phyloP scores from a whole-genome alignment of 78 protist species.

The Dictyostelium capitatum region DNA sequence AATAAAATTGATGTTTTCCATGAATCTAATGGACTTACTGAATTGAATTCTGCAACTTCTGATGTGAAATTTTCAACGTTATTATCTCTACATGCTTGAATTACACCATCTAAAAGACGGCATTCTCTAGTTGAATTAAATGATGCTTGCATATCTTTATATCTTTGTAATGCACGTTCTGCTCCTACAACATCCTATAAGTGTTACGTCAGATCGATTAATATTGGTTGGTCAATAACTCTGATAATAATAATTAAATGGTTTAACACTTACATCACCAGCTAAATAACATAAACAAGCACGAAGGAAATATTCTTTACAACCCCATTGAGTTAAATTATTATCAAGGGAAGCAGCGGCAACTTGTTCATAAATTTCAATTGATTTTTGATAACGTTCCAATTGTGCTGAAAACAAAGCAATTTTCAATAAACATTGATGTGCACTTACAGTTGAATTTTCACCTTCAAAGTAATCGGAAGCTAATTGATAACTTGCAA shows the following conservation, averaged over 20 bases:
- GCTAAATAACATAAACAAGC: constrained; percentile 85
- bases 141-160: constrained; percentile 79
- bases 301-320: constrained; percentile 84
- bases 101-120: constrained; percentile 57
- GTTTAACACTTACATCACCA: constrained; percentile 10
- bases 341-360: constrained; percentile 76
- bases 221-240: too few species aligned
- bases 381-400: constrained; percentile 61
- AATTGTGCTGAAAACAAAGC: constrained; percentile 75
- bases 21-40: constrained; percentile 73
- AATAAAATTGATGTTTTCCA: constrained; percentile 84
- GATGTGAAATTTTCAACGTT: constrained; percentile 82
- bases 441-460: constrained; percentile 40
- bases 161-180: constrained; percentile 67
- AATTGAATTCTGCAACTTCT: constrained; percentile 70
- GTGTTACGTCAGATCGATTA: too few species aligned
- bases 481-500: constrained; percentile 80
- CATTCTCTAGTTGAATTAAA: constrained; percentile 78
- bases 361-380: constrained; percentile 86
- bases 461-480: constrained; percentile 87
- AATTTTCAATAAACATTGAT: constrained; percentile 83
- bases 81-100: constrained; percentile 56
- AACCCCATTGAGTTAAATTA: constrained; percentile 83
- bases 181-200: constrained; percentile 66
- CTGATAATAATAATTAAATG: not conserved